Conservation (phyloP, 805 yeast genomes). For the Candida sonorensis region DNA sequence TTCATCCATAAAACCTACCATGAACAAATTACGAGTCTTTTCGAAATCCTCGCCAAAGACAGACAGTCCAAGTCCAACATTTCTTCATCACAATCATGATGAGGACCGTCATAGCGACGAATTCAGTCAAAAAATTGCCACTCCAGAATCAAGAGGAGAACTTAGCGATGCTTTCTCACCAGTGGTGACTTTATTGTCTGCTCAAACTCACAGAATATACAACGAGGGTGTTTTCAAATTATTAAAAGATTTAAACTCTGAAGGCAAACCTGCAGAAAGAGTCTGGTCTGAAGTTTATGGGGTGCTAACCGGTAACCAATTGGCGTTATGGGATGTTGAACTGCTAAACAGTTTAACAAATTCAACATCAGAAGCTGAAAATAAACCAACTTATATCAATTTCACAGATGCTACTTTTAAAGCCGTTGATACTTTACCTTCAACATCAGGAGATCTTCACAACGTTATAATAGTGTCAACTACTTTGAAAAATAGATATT, state of each 20-base stretch:
- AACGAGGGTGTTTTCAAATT: slow-evolving; percentile 72
- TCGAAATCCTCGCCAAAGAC: slow-evolving; percentile 1
- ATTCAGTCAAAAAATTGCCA: too few relatives aligned
- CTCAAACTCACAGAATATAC: slow-evolving; percentile 70
- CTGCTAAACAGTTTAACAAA: slow-evolving; percentile 46
- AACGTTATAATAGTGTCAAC: slow-evolving; percentile 88
- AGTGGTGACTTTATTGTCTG: slow-evolving; percentile 64
- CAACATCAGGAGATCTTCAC: slow-evolving; percentile 56
- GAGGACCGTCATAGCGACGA: too few relatives aligned
- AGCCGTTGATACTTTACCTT: slow-evolving; percentile 59
- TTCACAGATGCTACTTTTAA: slow-evolving; percentile 85
- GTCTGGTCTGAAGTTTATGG: slow-evolving; percentile 93
- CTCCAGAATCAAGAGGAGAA: slow-evolving; percentile 25
- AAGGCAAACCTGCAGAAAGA: slow-evolving; percentile 80
- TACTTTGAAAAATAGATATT: slow-evolving; percentile 80
- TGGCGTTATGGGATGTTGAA: slow-evolving; percentile 88
- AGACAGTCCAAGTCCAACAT: slow-evolving; percentile 2
- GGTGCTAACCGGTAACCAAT: slow-evolving; percentile 80
- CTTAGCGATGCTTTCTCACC: slow-evolving; percentile 47
- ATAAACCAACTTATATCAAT: slow-evolving; percentile 74
- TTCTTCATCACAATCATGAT: slow-evolving; percentile 8
- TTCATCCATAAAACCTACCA: not conserved
- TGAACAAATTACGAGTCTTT: slow-evolving; percentile 4
- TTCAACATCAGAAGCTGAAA: slow-evolving; percentile 15
- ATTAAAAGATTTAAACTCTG: slow-evolving; percentile 66